Evolutionary conservation across 2,329 filamentous ascomycete species (phyloP), one percentile per base, ranked within the genome.

Genomic region (Aspergillus melleus): DNA sequence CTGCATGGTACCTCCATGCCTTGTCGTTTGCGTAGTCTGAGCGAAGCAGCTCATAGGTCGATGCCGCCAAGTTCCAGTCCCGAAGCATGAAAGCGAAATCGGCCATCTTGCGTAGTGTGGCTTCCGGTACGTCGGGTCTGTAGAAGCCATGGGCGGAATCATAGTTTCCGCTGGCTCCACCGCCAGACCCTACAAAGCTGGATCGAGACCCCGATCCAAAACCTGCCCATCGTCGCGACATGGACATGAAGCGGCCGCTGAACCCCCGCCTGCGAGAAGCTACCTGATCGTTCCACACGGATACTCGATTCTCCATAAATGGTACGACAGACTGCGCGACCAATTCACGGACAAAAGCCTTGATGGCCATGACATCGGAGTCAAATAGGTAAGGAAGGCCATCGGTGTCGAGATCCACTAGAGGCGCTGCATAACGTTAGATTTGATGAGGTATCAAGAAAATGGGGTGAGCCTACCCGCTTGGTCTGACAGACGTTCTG

Each of bases 81-180:
- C 95, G 87, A 42, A 99, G 83, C 93, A 99, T 97, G 71, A 99
- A 96, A 11, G 92, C 89, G 76, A 94, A 98, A 73, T 99, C 95
- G 49, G 91, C 95, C 52, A 99, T 81, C 72, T 96, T 96, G 39
- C 95, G 88, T 86, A 99, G 91, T 53, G 95, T 85, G 3, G 94
- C 93, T 79, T 99, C 96, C 0, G 92, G 88, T 0, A 90, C 81
- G 63, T 96, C 92, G 0, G 91, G 89, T 26, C 85, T 83, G 75
- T 98, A 99, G 73, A 91, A 96, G 1, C 92, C 92, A 66, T 86
- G 84, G 6, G 86, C 76, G 42, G 84, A 77, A 74, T 97, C 92
- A 75, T 96, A 97, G 70, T 92, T 96, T 68, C 68, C 81, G 72
- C 68, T 75, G 63, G 63, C 67, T 19, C 74, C 72, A 20, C 67